Evolutionary conservation across 1,139 yeast genomes (phyloP).

Genomic region (Scheffersomyces parashehatae): DNA sequence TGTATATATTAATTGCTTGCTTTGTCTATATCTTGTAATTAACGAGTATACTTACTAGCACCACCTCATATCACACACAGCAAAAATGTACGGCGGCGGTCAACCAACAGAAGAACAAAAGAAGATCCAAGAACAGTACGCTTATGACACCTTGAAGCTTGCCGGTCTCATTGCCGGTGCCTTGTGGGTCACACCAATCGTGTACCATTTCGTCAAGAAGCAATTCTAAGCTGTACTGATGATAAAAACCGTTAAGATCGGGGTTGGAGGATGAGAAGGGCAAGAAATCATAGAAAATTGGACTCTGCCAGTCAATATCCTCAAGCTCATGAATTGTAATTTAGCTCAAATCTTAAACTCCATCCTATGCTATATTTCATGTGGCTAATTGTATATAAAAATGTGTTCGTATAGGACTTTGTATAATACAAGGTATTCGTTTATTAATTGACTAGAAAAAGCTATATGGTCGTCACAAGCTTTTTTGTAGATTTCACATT

Average conservation of each 20-base stretch:
- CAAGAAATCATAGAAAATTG: too few relatives aligned
- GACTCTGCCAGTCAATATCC: too few relatives aligned
- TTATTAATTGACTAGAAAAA: too few relatives aligned
- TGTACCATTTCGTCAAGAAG: conserved; percentile 60
- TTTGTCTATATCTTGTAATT: neutral
- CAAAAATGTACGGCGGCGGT: conserved; percentile 67
- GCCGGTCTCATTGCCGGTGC: conserved; percentile 76
- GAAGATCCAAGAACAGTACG: conserved; percentile 68
- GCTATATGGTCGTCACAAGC: too few relatives aligned
- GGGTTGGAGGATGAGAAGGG: too few relatives aligned
- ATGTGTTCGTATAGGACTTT: neutral
- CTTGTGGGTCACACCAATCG: conserved; percentile 74
- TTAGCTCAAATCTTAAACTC: too few relatives aligned
- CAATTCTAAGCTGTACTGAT: conserved; percentile 38
- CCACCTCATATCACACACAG: neutral
- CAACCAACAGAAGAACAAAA: conserved; percentile 79
- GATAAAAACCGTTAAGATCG: too few relatives aligned
- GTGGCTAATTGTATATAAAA: neutral
- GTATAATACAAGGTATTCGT: too few relatives aligned
- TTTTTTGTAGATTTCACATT: too few relatives aligned
- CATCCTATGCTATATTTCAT: neutral
- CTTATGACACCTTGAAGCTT: conserved; percentile 62
- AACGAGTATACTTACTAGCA: neutral
- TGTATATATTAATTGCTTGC: too few relatives aligned
- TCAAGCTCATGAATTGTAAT: too few relatives aligned